Evolutionary conservation across 108 stramenopile species (phyloP).

Genomic region (Skeletonema potamos): DNA sequence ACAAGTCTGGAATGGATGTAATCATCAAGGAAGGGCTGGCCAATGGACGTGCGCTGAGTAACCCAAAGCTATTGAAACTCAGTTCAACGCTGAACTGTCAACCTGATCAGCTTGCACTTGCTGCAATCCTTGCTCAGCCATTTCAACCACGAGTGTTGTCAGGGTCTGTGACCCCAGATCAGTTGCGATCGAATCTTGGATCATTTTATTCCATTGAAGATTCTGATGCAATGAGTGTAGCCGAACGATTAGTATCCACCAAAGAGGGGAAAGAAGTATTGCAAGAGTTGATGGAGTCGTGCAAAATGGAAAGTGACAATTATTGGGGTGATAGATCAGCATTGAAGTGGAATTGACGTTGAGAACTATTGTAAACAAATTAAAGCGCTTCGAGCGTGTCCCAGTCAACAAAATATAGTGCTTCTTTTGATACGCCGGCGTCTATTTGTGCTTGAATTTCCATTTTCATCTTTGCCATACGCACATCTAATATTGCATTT

Average conservation of each 20-base stretch:
- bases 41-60: conserved; percentile 61
- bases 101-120: conserved; percentile 73
- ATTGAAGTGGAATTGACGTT: conserved; percentile 63
- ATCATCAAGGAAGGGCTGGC: conserved; percentile 86
- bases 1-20: conserved; percentile 63
- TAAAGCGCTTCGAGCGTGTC: conserved; percentile 13
- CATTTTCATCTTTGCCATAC: conserved; percentile 46
- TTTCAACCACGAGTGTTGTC: conserved; percentile 73
- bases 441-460: conserved; percentile 30
- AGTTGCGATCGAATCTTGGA: conserved; percentile 63
- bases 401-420: conserved; percentile 41
- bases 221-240: not conserved
- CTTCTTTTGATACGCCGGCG: conserved; percentile 36
- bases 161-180: conserved; percentile 69
- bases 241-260: conserved; percentile 36
- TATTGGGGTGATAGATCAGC: conserved; percentile 70
- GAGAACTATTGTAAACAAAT: conserved; percentile 5
- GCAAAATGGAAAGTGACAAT: conserved; percentile 52
- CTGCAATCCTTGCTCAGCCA: conserved; percentile 66
- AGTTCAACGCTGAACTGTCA: conserved; percentile 45
- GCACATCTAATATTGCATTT: conserved; percentile 45
- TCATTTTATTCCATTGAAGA: conserved; percentile 14
- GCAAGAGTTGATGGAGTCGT: conserved; percentile 53
- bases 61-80: conserved; percentile 35
- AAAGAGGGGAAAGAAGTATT: conserved; percentile 30